phyloP scores from a whole-genome alignment of 768 basidiomycete species.

The Tulasnella sp. region DNA sequence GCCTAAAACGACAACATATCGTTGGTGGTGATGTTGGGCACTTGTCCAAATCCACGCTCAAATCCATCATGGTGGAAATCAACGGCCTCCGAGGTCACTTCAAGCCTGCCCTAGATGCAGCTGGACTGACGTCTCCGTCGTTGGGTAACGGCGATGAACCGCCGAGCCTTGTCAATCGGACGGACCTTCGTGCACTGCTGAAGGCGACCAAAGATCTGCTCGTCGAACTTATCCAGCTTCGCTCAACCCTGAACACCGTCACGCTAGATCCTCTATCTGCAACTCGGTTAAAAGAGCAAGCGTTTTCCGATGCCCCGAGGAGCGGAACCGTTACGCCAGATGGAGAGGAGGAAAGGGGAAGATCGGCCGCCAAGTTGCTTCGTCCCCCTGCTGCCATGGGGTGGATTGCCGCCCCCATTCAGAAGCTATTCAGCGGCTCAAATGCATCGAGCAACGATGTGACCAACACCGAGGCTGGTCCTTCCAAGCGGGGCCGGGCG shows the following conservation, averaged over 20 bases:
- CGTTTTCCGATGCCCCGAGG: constrained; percentile 18
- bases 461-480: background rate
- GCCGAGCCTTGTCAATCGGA: constrained; percentile 47
- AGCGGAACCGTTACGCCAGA: constrained; percentile 11
- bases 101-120: constrained; percentile 33
- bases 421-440: constrained; percentile 19
- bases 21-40: constrained; percentile 73
- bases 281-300: constrained; percentile 53
- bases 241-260: constrained; percentile 76
- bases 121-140: constrained; percentile 26
- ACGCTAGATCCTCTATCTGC: constrained; percentile 80
- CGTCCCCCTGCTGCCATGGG: constrained; percentile 2
- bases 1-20: constrained; percentile 80
- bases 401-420: constrained; percentile 22
- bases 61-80: constrained; percentile 59
- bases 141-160: constrained; percentile 50
- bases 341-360: constrained; percentile 21
- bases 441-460: background rate
- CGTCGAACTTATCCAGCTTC: constrained; percentile 67
- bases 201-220: constrained; percentile 80
- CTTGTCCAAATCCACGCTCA: constrained; percentile 72
- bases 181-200: constrained; percentile 72
- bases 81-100: constrained; percentile 60
- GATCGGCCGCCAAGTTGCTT: background rate
- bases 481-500: background rate